Percentiles rank a stretch among this genome's conserved stretches.
phyloP scores from a whole-genome alignment of 2,329 filamentous ascomycete genomes.

The Fusarium cicatricum region DNA sequence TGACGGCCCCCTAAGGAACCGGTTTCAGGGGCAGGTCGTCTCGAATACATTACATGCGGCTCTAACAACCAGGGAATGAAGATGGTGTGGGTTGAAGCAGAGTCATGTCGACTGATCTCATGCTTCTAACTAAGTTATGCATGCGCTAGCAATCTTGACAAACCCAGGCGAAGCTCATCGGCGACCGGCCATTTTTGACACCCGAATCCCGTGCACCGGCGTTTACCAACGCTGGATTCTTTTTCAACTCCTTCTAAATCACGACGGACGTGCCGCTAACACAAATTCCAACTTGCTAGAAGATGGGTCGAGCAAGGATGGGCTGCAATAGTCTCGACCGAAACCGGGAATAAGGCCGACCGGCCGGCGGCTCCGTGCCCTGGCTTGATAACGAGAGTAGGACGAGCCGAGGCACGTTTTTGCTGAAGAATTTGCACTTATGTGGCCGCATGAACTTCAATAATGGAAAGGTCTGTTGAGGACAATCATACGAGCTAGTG shows the following conservation, averaged over 20 bases:
- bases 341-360: conserved; percentile 14
- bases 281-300: not conserved
- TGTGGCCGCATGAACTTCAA: not conserved
- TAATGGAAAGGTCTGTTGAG: not conserved
- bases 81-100: conserved; percentile 3
- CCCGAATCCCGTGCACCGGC: conserved; percentile 21
- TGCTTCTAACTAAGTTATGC: conserved; percentile 11
- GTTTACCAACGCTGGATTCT: not conserved
- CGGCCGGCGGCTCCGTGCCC: conserved; percentile 1
- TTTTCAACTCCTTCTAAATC: not conserved
- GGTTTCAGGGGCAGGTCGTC: not conserved
- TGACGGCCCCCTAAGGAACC: not conserved
- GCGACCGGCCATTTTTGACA: conserved; percentile 8
- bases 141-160: not conserved
- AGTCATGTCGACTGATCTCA: conserved; percentile 19
- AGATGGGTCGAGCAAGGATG: not conserved
- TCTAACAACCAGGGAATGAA: not conserved
- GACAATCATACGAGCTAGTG: not conserved
- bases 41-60: not conserved
- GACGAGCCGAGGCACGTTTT: not conserved
- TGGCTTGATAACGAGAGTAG: not conserved
- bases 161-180: not conserved
- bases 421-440: not conserved
- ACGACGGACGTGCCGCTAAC: not conserved
- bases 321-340: not conserved